These are phyloP conservation scores for Hypoxylon sp. DNA, from an alignment of 2,329 filamentous ascomycete genomes.

Conservation along the genomic window DNA sequence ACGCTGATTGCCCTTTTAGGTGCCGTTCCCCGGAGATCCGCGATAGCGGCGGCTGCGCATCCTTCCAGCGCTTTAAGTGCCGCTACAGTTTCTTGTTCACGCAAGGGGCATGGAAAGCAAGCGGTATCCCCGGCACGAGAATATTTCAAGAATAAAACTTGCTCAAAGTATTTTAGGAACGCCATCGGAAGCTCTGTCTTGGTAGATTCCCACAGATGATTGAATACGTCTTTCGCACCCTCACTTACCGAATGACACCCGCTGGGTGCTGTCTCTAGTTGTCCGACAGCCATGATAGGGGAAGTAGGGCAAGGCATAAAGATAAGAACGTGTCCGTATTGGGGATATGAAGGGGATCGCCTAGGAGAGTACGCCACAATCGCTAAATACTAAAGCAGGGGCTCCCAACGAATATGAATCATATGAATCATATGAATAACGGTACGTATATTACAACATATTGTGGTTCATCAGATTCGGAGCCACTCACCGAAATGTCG, in stretches of 20 bases:
- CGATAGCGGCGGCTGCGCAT: constrained; percentile 71
- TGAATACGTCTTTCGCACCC: constrained; percentile 53
- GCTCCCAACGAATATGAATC: constrained; percentile 20
- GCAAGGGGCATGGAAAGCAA: constrained; percentile 60
- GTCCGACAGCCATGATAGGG: constrained; percentile 41
- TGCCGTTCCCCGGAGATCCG: constrained; percentile 66
- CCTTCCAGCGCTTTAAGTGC: constrained; percentile 73
- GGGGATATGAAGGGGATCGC: constrained; percentile 18
- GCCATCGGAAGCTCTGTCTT: constrained; percentile 54
- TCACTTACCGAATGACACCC: constrained; percentile 53
- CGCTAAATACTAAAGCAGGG: constrained; percentile 40
- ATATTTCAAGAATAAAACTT: constrained; percentile 53
- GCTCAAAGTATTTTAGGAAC: constrained; percentile 49
- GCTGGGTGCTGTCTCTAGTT: constrained; percentile 19
- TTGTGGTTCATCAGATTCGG: constrained; percentile 43
- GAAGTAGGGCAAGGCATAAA: constrained; percentile 18
- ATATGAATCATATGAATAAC: constrained; percentile 29
- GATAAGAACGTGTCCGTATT: constrained; percentile 25
- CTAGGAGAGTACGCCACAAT: constrained; percentile 36
- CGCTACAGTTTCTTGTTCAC: constrained; percentile 59
- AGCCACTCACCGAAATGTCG: constrained; percentile 34
- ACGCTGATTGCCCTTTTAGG: constrained; percentile 62
- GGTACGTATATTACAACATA: constrained; percentile 39
- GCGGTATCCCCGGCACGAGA: constrained; percentile 53
- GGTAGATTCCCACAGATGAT: constrained; percentile 49